Evolutionary conservation across 768 basidiomycete species (phyloP).

Genomic region (Leccinum arenicola): DNA sequence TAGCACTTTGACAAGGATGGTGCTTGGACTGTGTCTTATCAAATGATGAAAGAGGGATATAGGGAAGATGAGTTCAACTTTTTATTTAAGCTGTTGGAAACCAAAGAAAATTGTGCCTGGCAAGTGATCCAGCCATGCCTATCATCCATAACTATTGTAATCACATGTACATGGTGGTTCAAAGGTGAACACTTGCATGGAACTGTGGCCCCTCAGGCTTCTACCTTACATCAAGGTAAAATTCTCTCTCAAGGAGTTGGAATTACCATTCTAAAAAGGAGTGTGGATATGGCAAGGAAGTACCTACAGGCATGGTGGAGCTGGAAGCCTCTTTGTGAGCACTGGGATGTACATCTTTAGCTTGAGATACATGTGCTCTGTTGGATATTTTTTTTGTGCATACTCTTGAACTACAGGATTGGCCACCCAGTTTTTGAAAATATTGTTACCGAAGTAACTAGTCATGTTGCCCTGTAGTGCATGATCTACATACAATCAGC

Average conservation of each 20-base stretch:
- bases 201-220: background rate
- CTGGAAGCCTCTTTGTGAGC: background rate
- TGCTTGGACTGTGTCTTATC: constrained; percentile 5
- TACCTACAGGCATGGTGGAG: background rate
- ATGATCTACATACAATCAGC: too few relatives aligned
- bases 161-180: background rate
- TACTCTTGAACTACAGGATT: too few relatives aligned
- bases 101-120: too few relatives aligned
- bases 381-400: too few relatives aligned
- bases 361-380: too few relatives aligned
- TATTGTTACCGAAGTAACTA: too few relatives aligned
- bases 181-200: background rate
- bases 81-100: too few relatives aligned
- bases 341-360: background rate
- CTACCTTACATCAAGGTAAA: background rate
- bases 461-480: too few relatives aligned
- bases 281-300: background rate
- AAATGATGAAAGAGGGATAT: constrained; percentile 5
- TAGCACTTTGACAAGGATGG: constrained; percentile 2
- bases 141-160: too few relatives aligned
- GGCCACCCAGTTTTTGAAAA: too few relatives aligned
- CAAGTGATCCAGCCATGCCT: too few relatives aligned
- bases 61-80: too few relatives aligned
- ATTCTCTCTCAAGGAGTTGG: background rate
- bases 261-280: background rate